Base-by-base conservation (phyloP, 768 basidiomycete genomes). In the Boletus pseudopeckii region DNA sequence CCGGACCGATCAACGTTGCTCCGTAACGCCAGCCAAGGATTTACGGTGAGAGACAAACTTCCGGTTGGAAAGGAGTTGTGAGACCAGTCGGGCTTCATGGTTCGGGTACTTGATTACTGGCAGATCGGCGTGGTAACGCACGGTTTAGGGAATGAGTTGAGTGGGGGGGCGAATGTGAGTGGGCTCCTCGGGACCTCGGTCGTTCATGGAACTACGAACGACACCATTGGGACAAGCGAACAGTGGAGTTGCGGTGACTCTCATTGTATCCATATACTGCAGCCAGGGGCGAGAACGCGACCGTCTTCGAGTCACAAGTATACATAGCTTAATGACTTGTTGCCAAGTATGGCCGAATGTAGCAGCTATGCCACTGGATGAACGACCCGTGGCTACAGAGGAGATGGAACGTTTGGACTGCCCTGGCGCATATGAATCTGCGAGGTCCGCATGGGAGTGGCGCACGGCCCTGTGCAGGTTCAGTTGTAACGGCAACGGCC, bases 141-240 rank as follows among this genome's bases (percentile, higher is more conserved):
- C 32, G 10, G 22, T 32, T 44, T 6, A 36, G 26, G 9, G 17
- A 38, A 41, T 57, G 11, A 18, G 24, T 33, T 28, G 22, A 22
- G 30, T 14, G 18, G n/a, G 6, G 24, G 22, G n/a, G n/a, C 22
- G 22, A 39, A 13, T 10, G 24, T 36, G 34, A 4, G 38, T 28
- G 8, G 9, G 28, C 28, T 28, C 28, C 28, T 47, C 48, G 59
- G 58, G 18, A 56, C 59, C 54, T 61, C 59, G 59, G 59, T 49
- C 11, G 46, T 30, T 28, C 26, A 8, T 41, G 7, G 40, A 22
- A 41, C 24, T 10, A 17, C 17, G 42, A 17, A 28, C 43, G 26
- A 44, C 30, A n/a, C n/a, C 26, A 11, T 17, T 26, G 10, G 24
- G 14, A 22, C 43, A 44, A 44, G 26, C 24, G 42, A 43, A 24